Conservation (phyloP, 805 yeast genomes). For the Barnettozyma sp. region DNA sequence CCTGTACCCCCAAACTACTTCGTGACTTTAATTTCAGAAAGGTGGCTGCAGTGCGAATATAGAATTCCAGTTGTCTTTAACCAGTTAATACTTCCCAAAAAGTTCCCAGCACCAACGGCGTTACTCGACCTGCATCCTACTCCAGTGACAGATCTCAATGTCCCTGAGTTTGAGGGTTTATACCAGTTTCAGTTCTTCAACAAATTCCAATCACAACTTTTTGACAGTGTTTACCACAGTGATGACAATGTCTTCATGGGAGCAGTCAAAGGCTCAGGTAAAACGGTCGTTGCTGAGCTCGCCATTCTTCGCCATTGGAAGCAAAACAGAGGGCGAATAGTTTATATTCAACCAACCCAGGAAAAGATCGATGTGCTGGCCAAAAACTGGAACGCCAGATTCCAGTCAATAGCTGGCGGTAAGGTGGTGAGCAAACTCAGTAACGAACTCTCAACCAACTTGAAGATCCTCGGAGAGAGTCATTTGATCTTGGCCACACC, state of each 20-base stretch:
- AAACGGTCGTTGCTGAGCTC: slow-evolving; percentile 62
- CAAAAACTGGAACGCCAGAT: slow-evolving; percentile 47
- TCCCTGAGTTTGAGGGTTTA: slow-evolving; percentile 38
- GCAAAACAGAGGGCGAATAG: slow-evolving; percentile 58
- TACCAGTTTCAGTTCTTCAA: slow-evolving; percentile 55
- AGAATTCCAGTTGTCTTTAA: slow-evolving; percentile 53
- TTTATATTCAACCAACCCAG: slow-evolving; percentile 64
- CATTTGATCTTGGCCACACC: slow-evolving; percentile 79
- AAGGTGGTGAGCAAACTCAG: slow-evolving; percentile 51
- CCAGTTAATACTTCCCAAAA: slow-evolving; percentile 49
- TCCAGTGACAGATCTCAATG: slow-evolving; percentile 41
- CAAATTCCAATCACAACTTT: slow-evolving; percentile 65
- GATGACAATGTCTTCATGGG: slow-evolving; percentile 62
- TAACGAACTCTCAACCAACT: slow-evolving; percentile 44
- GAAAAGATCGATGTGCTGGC: slow-evolving; percentile 42
- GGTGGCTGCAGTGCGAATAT: slow-evolving; percentile 75
- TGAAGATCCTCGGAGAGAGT: slow-evolving; percentile 46
- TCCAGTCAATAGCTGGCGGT: slow-evolving; percentile 46
- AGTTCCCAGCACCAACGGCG: slow-evolving; percentile 56
- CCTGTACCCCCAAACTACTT: slow-evolving; percentile 66
- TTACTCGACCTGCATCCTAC: slow-evolving; percentile 45
- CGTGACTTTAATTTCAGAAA: slow-evolving; percentile 66
- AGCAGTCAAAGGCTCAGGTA: slow-evolving; percentile 70
- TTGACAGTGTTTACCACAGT: slow-evolving; percentile 49
- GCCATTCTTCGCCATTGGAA: slow-evolving; percentile 71